Conservation (phyloP, 2,329 filamentous ascomycete species). For the Fusarium phyllophilum region DNA sequence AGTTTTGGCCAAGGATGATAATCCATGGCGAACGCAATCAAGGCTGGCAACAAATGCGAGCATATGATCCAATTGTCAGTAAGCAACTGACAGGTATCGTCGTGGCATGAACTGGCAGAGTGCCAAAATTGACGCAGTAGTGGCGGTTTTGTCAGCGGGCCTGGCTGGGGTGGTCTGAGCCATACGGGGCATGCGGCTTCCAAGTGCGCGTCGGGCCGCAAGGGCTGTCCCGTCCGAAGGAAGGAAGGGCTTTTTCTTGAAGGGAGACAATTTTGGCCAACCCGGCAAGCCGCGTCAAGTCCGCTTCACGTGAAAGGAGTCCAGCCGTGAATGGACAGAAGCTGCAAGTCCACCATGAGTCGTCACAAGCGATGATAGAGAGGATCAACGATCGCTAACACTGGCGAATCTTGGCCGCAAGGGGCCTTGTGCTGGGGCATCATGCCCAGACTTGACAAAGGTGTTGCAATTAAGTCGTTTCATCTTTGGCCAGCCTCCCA, state of each 20-base stretch:
- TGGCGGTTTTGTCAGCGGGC: conserved; percentile 4
- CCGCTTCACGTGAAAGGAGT: conserved; percentile 40
- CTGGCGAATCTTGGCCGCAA: not conserved
- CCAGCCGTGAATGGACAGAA: conserved; percentile 5
- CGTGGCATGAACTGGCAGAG: not conserved
- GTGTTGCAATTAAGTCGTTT: conserved; percentile 1
- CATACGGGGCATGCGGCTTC: conserved; percentile 38
- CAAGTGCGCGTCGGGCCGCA: conserved; percentile 45
- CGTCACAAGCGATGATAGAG: not conserved
- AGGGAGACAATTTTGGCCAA: conserved; percentile 35
- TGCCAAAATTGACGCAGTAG: conserved; percentile 9
- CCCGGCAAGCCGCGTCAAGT: conserved; percentile 42
- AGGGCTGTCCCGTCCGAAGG: conserved; percentile 42
- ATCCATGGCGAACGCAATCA: not conserved
- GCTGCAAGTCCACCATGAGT: not conserved
- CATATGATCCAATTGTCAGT: conserved; percentile 11
- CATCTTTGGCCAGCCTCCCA: conserved; percentile 15
- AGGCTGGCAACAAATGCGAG: not conserved
- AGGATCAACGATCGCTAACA: not conserved
- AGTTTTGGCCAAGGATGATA: not conserved
- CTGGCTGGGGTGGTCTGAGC: conserved; percentile 34
- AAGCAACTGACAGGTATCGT: conserved; percentile 4
- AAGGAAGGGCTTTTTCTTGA: conserved; percentile 33
- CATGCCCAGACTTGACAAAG: conserved; percentile 1
- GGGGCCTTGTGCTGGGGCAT: not conserved